Conservation (phyloP, 1,139 yeast species). For the Geotrichum phurueaensis region DNA sequence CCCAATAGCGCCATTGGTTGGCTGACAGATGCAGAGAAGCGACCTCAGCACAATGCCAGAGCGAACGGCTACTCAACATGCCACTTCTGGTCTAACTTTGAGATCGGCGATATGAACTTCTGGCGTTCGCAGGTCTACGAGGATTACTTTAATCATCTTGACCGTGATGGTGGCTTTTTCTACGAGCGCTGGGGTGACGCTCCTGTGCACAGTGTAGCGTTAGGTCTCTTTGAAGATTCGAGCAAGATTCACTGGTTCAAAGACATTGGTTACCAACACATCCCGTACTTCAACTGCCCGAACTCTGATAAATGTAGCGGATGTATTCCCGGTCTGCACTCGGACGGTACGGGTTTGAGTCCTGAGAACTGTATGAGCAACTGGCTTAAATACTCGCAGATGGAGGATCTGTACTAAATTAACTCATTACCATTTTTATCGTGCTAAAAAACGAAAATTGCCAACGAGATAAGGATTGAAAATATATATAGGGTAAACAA, state of each 20-base stretch:
- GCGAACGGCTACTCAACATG: slow-evolving; percentile 65
- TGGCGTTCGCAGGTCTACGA: slow-evolving; percentile 61
- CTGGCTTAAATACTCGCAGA: slow-evolving; percentile 48
- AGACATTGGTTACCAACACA: slow-evolving; percentile 74
- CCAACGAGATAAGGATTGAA: background rate
- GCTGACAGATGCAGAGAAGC: slow-evolving; percentile 23
- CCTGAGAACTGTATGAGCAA: slow-evolving; percentile 69
- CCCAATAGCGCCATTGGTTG: slow-evolving; percentile 50
- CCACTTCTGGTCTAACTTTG: slow-evolving; percentile 86
- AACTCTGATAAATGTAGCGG: slow-evolving; percentile 38
- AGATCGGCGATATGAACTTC: slow-evolving; percentile 74
- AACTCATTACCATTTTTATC: background rate
- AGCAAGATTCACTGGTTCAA: slow-evolving; percentile 76
- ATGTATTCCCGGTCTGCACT: slow-evolving; percentile 46
- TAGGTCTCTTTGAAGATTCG: slow-evolving; percentile 68
- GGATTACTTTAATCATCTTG: slow-evolving; percentile 59
- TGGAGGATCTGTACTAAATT: slow-evolving; percentile 10
- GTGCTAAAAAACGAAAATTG: background rate
- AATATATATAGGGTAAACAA: too few species aligned
- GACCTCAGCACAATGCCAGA: slow-evolving; percentile 32
- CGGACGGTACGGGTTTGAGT: slow-evolving; percentile 40
- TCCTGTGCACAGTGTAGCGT: slow-evolving; percentile 74
- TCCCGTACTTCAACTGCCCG: slow-evolving; percentile 74
- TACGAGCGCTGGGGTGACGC: slow-evolving; percentile 94
- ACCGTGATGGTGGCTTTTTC: slow-evolving; percentile 68